phyloP scores from a whole-genome alignment of 306 rosid genomes.

The Fagus crenata region DNA sequence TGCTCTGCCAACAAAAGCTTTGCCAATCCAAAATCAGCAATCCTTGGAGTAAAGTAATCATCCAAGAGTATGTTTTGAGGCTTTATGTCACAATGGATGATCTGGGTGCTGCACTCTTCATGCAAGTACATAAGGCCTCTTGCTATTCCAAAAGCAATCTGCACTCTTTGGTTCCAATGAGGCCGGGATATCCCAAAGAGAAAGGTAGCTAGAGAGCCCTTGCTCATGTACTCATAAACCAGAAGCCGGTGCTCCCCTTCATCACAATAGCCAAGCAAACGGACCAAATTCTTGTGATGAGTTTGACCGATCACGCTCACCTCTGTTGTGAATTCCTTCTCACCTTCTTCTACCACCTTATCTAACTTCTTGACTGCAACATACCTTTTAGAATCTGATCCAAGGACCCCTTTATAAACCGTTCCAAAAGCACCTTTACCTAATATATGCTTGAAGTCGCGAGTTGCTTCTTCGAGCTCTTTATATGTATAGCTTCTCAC shows the following conservation, averaged over 20 bases:
- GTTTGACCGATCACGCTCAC: constrained; percentile 35
- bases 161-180: constrained; percentile 23
- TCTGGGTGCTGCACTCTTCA: constrained; percentile 18
- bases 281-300: constrained; percentile 35
- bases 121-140: constrained; percentile 21
- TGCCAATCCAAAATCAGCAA: constrained; percentile 35
- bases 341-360: constrained; percentile 34
- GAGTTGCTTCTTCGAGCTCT: constrained; percentile 26
- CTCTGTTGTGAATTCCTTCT: constrained; percentile 40
- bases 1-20: constrained; percentile 36
- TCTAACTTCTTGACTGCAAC: constrained; percentile 52
- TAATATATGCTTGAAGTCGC: constrained; percentile 29
- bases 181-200: constrained; percentile 25
- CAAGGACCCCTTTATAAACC: constrained; percentile 35
- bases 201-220: constrained; percentile 19
- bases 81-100: constrained; percentile 31
- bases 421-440: constrained; percentile 36
- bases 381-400: constrained; percentile 8
- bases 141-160: constrained; percentile 13
- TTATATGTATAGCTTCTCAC: constrained; percentile 16
- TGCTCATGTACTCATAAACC: constrained; percentile 25
- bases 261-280: constrained; percentile 28
- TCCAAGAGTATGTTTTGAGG: constrained; percentile 37
- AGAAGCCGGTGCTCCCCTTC: constrained; percentile 9
- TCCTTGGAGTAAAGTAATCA: constrained; percentile 8